phyloP scores from a whole-genome alignment of 1,139 yeast genomes.

The Kurtzmaniella quercitrusa region DNA sequence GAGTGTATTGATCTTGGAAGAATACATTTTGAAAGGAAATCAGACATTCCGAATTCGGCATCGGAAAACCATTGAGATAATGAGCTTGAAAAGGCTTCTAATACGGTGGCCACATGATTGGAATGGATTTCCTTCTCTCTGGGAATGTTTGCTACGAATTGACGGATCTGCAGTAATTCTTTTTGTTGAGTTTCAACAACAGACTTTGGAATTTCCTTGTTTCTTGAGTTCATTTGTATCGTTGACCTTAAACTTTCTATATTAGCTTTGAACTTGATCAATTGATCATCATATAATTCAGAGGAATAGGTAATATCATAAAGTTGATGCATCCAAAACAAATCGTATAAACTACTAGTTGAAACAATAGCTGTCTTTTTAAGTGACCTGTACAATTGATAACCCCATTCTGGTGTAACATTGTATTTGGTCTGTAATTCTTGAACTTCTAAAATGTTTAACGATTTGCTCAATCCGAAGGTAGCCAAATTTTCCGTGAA shows the following conservation, averaged over 20 bases:
- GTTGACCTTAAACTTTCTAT: conserved; percentile 30
- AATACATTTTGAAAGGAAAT: conserved; percentile 59
- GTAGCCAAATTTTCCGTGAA: conserved; percentile 57
- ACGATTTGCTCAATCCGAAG: conserved; percentile 36
- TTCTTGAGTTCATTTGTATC: conserved; percentile 23
- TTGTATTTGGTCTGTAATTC: conserved; percentile 46
- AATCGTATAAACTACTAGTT: conserved; percentile 38
- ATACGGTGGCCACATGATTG: conserved; percentile 15
- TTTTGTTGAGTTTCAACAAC: conserved; percentile 23
- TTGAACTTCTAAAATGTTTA: conserved; percentile 42
- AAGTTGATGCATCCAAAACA: conserved; percentile 75
- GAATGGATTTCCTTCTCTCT: conserved; percentile 29
- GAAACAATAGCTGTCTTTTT: conserved; percentile 4
- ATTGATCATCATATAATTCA: conserved; percentile 48
- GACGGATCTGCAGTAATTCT: conserved; percentile 26
- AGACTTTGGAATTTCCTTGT: conserved; percentile 24
- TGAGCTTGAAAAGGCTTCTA: conserved; percentile 12
- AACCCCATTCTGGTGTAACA: conserved; percentile 65
- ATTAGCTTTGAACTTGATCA: conserved; percentile 31
- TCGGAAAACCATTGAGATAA: conserved; percentile 22
- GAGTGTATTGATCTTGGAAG: conserved; percentile 78
- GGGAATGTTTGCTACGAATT: conserved; percentile 21
- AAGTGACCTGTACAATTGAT: conserved; percentile 70
- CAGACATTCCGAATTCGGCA: conserved; percentile 12
- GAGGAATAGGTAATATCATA: conserved; percentile 65